Conservation (phyloP, 192 early-diverging fungal genomes). For the Cetraspora pellucida region DNA sequence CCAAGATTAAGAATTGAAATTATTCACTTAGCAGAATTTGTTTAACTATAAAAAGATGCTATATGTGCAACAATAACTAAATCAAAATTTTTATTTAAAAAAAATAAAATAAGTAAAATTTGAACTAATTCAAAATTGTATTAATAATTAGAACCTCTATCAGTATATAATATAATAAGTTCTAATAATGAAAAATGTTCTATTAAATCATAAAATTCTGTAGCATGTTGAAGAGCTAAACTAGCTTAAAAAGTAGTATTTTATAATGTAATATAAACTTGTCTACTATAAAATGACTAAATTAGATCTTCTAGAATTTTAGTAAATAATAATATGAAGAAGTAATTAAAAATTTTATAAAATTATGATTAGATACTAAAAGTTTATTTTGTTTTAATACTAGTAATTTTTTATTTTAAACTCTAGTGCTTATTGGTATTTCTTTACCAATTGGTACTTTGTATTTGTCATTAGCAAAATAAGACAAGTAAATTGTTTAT, state of each 20-base stretch:
- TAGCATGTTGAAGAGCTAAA: background rate
- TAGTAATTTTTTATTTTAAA: background rate
- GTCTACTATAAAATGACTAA: background rate
- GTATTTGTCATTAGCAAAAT: too few relatives aligned
- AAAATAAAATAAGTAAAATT: background rate
- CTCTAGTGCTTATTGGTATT: too few relatives aligned
- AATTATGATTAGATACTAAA: background rate
- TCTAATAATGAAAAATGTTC: background rate
- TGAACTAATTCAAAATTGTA: background rate
- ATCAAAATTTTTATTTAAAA: background rate
- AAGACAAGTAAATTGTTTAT: too few relatives aligned
- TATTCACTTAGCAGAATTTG: background rate
- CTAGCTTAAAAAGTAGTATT: background rate
- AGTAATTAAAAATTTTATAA: background rate
- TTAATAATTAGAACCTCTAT: background rate
- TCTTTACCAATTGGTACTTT: too few relatives aligned
- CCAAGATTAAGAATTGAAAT: background rate
- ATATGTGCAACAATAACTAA: background rate
- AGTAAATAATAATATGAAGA: background rate
- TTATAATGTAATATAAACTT: background rate
- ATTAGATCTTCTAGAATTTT: background rate
- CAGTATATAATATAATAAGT: background rate
- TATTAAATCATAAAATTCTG: background rate
- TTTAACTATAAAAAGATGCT: background rate
- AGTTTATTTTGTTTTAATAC: background rate